Base-by-base conservation (phyloP, 225 moss, liverwort and hornwort species). In the Neckera pumila region DNA sequence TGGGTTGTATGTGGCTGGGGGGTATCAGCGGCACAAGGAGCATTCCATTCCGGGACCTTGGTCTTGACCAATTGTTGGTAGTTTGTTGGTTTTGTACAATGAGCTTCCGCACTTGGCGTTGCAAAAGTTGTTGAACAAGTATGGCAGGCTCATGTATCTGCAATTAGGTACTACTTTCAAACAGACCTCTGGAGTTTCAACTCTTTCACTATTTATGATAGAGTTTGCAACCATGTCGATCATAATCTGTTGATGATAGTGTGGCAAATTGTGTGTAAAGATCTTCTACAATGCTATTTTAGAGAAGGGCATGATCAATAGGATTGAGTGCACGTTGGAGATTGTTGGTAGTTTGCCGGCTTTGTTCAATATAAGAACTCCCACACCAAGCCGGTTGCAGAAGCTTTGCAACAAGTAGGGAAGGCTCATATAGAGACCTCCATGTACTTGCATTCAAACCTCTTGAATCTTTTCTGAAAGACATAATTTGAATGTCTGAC, bases 71-170 rank as follows among this genome's bases (percentile, higher is more conserved):
- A 23, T 92, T 18, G 81, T 92, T 11, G 92, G 90, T 0, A 92
- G 38, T 36, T 72, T 92, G 84, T 26, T 81, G 57, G 73, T 90
- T 49, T 51, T 90, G 67, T 27, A 30, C 10, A 56, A 26, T 40
- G 76, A 67, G 61, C 90, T 90, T 45, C 90, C 86, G 6, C 81
- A 89, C 64, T 67, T 47, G 53, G 54, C 85, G 38, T 84, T 92
- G 86, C 88, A 85, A 87, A 90, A 90, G 36, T 81, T 90, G 63
- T 67, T 89, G 14, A 23, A 43, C 42, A 89, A 92, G 88, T 90
- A 90, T 78, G 92, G 90, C 33, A 90, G 90, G 31, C 87, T 92
- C 36, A 92, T 92, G 92, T 92, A 89, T 77, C 87, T 92, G 40
- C 90, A 85, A n/a, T 60, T 90, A 89, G 90, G 92, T 92, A 66